These are phyloP conservation scores for Hemerocallis citrina DNA, from an alignment of 106 monocot genomes.

Conservation along the genomic window DNA sequence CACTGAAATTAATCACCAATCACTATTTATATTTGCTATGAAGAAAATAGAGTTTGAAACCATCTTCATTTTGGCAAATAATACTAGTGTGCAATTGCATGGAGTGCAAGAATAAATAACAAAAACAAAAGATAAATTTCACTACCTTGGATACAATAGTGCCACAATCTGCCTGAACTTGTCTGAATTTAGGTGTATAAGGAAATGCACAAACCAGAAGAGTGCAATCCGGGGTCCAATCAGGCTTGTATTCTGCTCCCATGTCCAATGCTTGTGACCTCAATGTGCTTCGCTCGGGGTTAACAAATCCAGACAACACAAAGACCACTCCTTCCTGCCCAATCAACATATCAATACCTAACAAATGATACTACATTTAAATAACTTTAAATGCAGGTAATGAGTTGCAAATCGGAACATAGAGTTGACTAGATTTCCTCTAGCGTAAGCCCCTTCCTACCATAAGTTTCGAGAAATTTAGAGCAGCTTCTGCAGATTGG, in stretches of 20 bases:
- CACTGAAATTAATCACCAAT: too few relatives aligned
- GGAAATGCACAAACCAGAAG: constrained; percentile 86
- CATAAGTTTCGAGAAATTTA: constrained; percentile 65
- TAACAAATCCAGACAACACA: constrained; percentile 82
- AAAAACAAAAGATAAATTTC: not conserved
- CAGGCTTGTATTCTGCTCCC: constrained; percentile 69
- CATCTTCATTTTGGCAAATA: too few relatives aligned
- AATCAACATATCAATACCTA: constrained; percentile 3
- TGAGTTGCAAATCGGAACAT: too few relatives aligned
- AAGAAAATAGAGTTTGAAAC: too few relatives aligned
- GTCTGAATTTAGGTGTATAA: constrained; percentile 84
- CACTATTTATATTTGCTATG: too few relatives aligned
- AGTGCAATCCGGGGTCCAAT: constrained; percentile 81
- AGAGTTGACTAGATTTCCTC: too few relatives aligned
- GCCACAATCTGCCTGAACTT: constrained; percentile 70
- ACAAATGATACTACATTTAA: too few relatives aligned
- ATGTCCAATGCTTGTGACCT: constrained; percentile 70
- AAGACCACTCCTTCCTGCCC: constrained; percentile 82
- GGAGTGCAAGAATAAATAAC: too few relatives aligned
- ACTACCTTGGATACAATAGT: constrained; percentile 86
- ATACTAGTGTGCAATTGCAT: too few relatives aligned
- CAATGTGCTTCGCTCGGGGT: constrained; percentile 71
- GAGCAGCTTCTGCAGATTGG: constrained; percentile 9
- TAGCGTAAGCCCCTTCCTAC: constrained; percentile 16
- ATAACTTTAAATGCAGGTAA: too few relatives aligned